phyloP scores from a whole-genome alignment of 306 rosid genomes.

The Quercus rubra region DNA sequence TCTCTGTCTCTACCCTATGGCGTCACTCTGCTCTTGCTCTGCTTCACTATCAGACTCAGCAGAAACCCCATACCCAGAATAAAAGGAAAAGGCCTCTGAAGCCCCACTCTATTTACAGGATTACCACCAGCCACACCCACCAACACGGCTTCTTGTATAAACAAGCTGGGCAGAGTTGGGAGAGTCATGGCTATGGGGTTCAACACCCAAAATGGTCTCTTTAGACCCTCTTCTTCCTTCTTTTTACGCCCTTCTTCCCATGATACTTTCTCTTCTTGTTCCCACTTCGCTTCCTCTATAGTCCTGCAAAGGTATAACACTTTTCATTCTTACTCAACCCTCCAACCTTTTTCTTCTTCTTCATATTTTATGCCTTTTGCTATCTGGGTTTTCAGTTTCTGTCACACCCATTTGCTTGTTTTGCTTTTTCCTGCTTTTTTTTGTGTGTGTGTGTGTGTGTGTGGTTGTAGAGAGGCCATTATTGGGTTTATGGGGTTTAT shows the following conservation, averaged over 20 bases:
- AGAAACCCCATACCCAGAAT: conserved; percentile 14
- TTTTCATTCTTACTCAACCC: neutral
- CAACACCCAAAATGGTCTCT: conserved; percentile 46
- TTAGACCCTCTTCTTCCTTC: conserved; percentile 56
- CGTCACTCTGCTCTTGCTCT: conserved; percentile 22
- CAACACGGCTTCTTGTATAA: conserved; percentile 42
- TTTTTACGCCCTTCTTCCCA: conserved; percentile 38
- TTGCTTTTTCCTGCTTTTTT: neutral
- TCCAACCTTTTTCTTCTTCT: neutral
- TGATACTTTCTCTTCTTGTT: conserved; percentile 34
- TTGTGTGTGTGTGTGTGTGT: neutral
- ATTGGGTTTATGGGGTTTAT: neutral
- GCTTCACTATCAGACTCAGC: conserved; percentile 33
- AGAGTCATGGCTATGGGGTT: conserved; percentile 57
- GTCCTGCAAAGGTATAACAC: conserved; percentile 39
- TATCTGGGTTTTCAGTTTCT: conserved; percentile 7
- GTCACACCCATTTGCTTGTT: conserved; percentile 9
- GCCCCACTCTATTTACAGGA: conserved; percentile 15
- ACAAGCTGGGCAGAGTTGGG: conserved; percentile 56
- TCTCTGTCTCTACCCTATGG: conserved; percentile 22
- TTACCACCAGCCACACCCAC: conserved; percentile 19
- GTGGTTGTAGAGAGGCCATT: too few relatives aligned
- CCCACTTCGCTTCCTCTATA: conserved; percentile 40
- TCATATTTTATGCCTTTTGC: neutral
- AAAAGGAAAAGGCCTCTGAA: conserved; percentile 4